These are phyloP conservation scores for Trichophyton equinum DNA, from an alignment of 2,329 filamentous ascomycete species.

Conservation along the genomic window DNA sequence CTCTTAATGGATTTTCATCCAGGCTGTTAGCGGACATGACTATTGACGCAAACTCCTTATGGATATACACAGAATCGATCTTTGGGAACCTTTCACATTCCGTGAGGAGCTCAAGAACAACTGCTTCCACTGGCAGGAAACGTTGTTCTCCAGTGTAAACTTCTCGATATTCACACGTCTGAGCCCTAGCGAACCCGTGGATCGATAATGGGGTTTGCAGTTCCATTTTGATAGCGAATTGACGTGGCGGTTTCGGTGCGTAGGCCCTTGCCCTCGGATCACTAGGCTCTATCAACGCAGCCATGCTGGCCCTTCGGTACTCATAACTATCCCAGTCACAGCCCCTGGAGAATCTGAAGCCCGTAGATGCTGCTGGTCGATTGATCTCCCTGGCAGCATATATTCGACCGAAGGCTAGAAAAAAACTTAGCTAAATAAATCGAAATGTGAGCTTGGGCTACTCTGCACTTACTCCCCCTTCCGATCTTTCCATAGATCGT, in stretches of 20 bases:
- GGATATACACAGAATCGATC: constrained; percentile 21
- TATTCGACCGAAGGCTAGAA: constrained; percentile 2
- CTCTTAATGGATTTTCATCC: constrained; percentile 11
- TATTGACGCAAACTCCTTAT: constrained; percentile 16
- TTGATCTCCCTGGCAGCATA: not conserved
- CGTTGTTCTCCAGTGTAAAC: not conserved
- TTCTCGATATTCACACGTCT: constrained; percentile 2
- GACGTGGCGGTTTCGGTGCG: not conserved
- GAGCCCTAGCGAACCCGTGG: not conserved
- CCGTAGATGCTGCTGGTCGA: not conserved
- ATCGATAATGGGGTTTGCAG: not conserved
- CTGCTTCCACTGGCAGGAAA: constrained; percentile 20
- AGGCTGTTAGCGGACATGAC: constrained; percentile 20
- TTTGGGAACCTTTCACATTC: constrained; percentile 19
- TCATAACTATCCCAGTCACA: too few relatives aligned
- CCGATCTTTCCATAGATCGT: constrained; percentile 9
- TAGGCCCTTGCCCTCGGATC: not conserved
- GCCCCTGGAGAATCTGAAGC: not conserved
- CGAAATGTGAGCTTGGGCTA: not conserved
- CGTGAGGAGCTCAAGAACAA: constrained; percentile 17
- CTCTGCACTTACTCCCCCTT: constrained; percentile 8
- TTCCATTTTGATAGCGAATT: constrained; percentile 9
- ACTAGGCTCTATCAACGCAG: not conserved
- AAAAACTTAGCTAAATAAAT: not conserved
- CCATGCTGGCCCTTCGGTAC: not conserved